Evolutionary conservation across 306 rosid species (phyloP).

Genomic region (Chamaecrista fasciculata): DNA sequence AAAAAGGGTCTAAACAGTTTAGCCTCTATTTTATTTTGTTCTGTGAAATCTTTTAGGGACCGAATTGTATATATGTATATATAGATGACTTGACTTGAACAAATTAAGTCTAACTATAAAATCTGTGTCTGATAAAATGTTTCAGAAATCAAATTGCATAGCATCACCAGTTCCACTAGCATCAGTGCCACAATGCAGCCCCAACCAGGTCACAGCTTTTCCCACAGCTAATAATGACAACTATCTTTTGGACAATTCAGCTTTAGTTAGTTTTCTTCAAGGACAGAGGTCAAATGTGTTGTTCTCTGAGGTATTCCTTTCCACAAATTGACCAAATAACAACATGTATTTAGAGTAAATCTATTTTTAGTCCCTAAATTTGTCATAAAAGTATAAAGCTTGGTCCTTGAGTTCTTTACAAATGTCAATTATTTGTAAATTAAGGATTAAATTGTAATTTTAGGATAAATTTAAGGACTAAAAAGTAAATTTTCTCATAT

Average conservation of each 20-base stretch:
- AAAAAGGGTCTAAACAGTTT: no score
- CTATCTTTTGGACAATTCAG: conserved; percentile 44
- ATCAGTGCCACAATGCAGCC: conserved; percentile 47
- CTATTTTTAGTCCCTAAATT: no score
- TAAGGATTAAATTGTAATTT: no score
- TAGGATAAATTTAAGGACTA: no score
- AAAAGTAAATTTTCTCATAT: no score
- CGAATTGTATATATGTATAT: no score
- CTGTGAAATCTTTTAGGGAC: no score
- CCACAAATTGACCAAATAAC: neutral
- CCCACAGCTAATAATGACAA: conserved; percentile 36
- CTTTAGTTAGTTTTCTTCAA: conserved; percentile 40
- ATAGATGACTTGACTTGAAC: neutral
- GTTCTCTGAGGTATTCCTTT: conserved; percentile 45
- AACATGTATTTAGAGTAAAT: neutral
- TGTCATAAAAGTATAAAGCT: no score
- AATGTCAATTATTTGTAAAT: no score
- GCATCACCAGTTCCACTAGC: conserved; percentile 33
- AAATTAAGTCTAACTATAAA: conserved; percentile 10
- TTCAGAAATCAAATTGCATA: conserved; percentile 46
- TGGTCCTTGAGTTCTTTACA: no score
- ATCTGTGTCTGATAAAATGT: neutral
- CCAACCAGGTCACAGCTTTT: conserved; percentile 41
- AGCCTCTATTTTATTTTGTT: no score
- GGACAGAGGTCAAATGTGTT: conserved; percentile 43